These are phyloP conservation scores for Fusarium sp. DNA, from an alignment of 2,329 filamentous ascomycete genomes.

Conservation along the genomic window DNA sequence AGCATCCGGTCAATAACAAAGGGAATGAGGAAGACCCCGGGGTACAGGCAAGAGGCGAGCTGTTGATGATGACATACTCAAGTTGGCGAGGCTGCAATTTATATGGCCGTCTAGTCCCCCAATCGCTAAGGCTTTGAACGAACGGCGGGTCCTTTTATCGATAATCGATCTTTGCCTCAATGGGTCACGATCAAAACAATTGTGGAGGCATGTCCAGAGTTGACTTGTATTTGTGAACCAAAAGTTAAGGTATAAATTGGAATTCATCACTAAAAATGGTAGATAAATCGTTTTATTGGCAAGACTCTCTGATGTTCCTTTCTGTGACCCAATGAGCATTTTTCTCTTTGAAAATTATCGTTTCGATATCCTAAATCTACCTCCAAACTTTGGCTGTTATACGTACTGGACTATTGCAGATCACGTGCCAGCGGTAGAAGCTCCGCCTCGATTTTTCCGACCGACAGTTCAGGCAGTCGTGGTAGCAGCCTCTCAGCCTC, in stretches of 20 bases:
- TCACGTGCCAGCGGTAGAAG: slow-evolving; percentile 40
- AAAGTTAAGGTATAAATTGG: neutral
- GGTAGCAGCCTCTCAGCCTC: slow-evolving; percentile 47
- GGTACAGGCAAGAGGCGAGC: slow-evolving; percentile 25
- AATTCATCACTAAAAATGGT: neutral
- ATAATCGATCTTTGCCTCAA: slow-evolving; percentile 28
- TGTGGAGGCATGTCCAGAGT: slow-evolving; percentile 4
- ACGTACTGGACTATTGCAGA: neutral
- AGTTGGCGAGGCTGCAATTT: slow-evolving; percentile 43
- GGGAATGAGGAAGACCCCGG: slow-evolving; percentile 24
- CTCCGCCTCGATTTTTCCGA: slow-evolving; percentile 49
- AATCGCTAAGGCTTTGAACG: slow-evolving; percentile 14
- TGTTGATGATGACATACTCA: slow-evolving; percentile 41
- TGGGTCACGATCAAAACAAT: slow-evolving; percentile 9
- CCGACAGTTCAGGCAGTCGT: slow-evolving; percentile 45
- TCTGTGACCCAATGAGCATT: neutral
- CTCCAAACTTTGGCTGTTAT: neutral
- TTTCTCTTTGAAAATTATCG: neutral
- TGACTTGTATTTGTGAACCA: neutral
- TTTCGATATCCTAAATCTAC: neutral
- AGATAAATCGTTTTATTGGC: neutral
- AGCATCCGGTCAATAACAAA: slow-evolving; percentile 20
- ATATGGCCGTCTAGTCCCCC: slow-evolving; percentile 36
- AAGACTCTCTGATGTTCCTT: neutral
- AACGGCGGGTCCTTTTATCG: slow-evolving; percentile 38